phyloP scores from a whole-genome alignment of 2,329 filamentous ascomycete species.

The Dryadomyces quercivorus region DNA sequence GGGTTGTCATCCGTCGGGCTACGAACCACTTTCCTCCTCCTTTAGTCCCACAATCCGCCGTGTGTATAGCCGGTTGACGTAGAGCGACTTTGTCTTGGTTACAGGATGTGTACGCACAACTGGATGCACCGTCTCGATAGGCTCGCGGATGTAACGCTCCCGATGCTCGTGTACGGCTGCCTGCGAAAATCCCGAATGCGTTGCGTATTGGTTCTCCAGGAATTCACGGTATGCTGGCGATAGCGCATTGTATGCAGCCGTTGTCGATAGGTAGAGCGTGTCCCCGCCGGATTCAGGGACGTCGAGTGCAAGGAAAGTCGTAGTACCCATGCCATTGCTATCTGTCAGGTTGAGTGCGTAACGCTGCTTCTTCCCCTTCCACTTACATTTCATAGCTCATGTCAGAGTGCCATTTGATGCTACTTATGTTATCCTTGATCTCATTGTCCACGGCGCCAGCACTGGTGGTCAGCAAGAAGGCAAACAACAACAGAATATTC shows the following conservation, averaged over 20 bases:
- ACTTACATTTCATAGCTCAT: slow-evolving; percentile 13
- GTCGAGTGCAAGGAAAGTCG: slow-evolving; percentile 13
- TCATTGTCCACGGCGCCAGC: slow-evolving; percentile 14
- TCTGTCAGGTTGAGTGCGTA: background rate
- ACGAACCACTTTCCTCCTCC: slow-evolving; percentile 29
- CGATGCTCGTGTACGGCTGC: slow-evolving; percentile 21
- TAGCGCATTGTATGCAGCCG: slow-evolving; percentile 14
- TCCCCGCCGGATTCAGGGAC: slow-evolving; percentile 14
- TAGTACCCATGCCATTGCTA: slow-evolving; percentile 12
- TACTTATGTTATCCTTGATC: slow-evolving; percentile 15
- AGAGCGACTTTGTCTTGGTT: slow-evolving; percentile 26
- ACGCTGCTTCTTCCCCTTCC: background rate
- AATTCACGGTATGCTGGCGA: slow-evolving; percentile 11
- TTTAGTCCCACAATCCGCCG: slow-evolving; percentile 71
- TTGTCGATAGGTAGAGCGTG: slow-evolving; percentile 10
- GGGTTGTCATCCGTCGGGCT: no score
- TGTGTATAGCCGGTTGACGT: slow-evolving; percentile 40
- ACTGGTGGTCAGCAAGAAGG: background rate
- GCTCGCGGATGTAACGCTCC: slow-evolving; percentile 20
- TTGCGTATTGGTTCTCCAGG: slow-evolving; percentile 12
- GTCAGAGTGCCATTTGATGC: slow-evolving; percentile 17
- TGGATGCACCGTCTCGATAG: slow-evolving; percentile 32
- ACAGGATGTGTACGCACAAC: slow-evolving; percentile 31
- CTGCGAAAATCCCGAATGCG: slow-evolving; percentile 11
- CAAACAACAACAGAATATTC: background rate